phyloP scores from a whole-genome alignment of 331 rosid species.

The Acacia concinna region DNA sequence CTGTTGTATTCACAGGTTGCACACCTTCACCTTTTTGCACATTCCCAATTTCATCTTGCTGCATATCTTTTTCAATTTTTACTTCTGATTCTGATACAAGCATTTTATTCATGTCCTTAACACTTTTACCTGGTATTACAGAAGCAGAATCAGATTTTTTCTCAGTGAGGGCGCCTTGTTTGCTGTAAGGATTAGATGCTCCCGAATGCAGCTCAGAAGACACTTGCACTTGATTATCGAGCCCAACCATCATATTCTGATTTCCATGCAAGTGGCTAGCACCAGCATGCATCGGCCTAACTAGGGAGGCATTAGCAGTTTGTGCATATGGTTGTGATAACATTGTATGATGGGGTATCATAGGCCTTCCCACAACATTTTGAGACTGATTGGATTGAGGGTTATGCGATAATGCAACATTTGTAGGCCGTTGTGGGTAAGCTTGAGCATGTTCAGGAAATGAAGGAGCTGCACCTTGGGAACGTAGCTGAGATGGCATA shows the following conservation, averaged over 20 bases:
- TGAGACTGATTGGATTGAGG: constrained; percentile 54
- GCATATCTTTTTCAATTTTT: constrained; percentile 46
- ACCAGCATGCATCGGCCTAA: constrained; percentile 56
- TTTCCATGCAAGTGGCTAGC: constrained; percentile 43
- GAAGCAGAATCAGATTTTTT: constrained; percentile 39
- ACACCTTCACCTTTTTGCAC: constrained; percentile 48
- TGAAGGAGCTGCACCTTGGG: constrained; percentile 57
- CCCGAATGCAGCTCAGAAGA: constrained; percentile 42
- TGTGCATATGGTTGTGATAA: constrained; percentile 59
- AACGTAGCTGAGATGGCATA: constrained; percentile 53
- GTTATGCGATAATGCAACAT: constrained; percentile 46
- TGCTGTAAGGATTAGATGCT: constrained; percentile 36
- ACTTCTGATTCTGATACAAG: constrained; percentile 34
- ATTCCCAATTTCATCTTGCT: constrained; percentile 46
- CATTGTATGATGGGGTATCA: constrained; percentile 52
- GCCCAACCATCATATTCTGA: constrained; percentile 50
- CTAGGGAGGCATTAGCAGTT: constrained; percentile 43
- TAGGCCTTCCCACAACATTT: constrained; percentile 60
- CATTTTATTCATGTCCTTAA: constrained; percentile 35
- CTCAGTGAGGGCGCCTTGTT: constrained; percentile 41
- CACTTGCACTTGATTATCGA: constrained; percentile 44
- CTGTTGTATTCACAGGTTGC: constrained; percentile 33
- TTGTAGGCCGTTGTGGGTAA: constrained; percentile 52
- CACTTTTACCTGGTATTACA: constrained; percentile 39
- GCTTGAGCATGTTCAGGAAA: constrained; percentile 50